Evolutionary conservation across 495 filamentous ascomycete genomes (phyloP), one percentile per base, ranked within the genome.

Genomic region (Parathielavia appendiculata): DNA sequence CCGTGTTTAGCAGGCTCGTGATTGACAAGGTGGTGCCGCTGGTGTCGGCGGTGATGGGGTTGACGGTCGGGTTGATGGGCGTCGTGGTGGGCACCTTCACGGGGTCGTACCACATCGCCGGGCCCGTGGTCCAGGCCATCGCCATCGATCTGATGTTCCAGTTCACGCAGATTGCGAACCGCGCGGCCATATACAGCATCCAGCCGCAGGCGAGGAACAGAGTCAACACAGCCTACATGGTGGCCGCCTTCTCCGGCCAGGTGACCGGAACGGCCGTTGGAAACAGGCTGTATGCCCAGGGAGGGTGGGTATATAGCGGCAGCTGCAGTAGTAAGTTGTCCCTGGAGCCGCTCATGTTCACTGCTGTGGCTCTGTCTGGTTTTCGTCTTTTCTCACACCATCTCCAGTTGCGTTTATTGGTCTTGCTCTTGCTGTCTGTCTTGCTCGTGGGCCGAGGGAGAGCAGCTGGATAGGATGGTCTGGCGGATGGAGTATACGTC

Each of bases 161-260:
- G 70, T 87, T 84, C 16, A 76, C 83, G 5, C 86, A 91, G 69
- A 86, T 91, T 34, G 88, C 86, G 5, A 91, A 91, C 61, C 75
- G 90, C 0, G 79, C 77, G 0, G 78, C 83, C 4, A 86, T 95
- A 19, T 93, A 90, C 59, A 73, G 71, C 4, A 81, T 93, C 16
- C 83, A 86, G 56, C 85, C 89, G 1, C 84, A 84, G 59, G 86
- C 83, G 3, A 71, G 87, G 22, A 93, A 91, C 68, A 67, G 90
- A 0, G 78, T 92, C 22, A 95, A 95, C 65, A 93, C 90, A 2
- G 85, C 83, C 4, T 95, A 88, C 64, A 92, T 92, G 89, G 76
- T 92, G 4, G 75, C 76, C 12, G 79, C 79, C 1, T 93, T 92
- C 66, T 81, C 79, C 45, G 89, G 89, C 0, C 89, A 93, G 73